Evolutionary conservation across 257 asterid genomes (phyloP).

Genomic region (Ballota nigra): DNA sequence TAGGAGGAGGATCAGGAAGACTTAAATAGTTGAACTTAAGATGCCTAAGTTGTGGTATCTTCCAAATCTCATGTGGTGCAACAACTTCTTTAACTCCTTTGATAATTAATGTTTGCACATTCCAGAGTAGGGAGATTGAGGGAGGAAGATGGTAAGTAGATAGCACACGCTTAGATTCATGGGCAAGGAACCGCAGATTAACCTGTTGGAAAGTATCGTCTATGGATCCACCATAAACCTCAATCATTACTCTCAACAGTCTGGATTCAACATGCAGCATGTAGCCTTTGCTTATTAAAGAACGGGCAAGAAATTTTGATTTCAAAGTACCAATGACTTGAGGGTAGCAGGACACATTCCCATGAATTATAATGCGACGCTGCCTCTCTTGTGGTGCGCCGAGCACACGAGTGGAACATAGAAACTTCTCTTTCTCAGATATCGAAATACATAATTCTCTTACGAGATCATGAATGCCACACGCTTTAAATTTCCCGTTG

Average conservation of each 20-base stretch:
- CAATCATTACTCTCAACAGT: conserved; percentile 3
- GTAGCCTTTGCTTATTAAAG: not conserved
- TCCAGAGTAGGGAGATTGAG: not conserved
- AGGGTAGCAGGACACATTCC: not conserved
- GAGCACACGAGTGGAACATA: not conserved
- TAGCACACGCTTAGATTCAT: not conserved
- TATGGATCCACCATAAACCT: not conserved
- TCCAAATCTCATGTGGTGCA: conserved; percentile 17
- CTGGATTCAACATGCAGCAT: not conserved
- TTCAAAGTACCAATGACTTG: not conserved
- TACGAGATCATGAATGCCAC: not conserved
- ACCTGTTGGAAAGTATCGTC: not conserved
- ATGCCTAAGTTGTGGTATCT: conserved; percentile 20
- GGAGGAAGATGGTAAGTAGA: not conserved
- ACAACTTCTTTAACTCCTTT: not conserved
- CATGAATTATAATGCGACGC: not conserved
- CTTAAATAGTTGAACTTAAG: not conserved
- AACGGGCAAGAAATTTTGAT: not conserved
- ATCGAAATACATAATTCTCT: not conserved
- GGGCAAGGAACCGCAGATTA: not conserved
- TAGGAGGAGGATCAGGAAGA: not conserved
- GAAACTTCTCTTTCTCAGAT: not conserved
- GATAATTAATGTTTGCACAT: not conserved
- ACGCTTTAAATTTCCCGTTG: not conserved
- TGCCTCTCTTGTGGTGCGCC: not conserved